Evolutionary conservation across 2,329 filamentous ascomycete genomes (phyloP), one percentile per base, ranked within the genome.

Genomic region (Pseudocercospora fuligena): DNA sequence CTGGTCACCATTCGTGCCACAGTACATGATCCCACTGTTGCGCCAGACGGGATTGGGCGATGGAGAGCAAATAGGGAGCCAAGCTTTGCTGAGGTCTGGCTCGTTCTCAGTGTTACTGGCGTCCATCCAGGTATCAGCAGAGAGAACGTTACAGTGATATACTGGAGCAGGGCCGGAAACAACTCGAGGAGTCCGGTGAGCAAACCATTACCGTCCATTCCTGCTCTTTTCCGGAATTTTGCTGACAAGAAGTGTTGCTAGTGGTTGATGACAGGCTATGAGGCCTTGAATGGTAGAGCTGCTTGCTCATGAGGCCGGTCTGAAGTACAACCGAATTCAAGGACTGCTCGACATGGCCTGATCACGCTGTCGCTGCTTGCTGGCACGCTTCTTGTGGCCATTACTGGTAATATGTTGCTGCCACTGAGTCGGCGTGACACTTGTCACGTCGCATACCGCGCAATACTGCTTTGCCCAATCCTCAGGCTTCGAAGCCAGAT

Each of bases 401-500:
- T 84, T 81, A 64, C 87, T 87, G 60, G 82, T 82, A 11, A 87
- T 74, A 75, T 90, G 88, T 40, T 82, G 75, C 21, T 80, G 76
- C 87, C 88, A 90, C 67, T 89, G 85, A 29, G 84, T 82, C 65
- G 86, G 82, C 0, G 83, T 86, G 40, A 85, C 82, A 65, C 85
- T 81, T 1, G 83, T 85, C 58, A 83, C 85, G 16, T 82, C 81
- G 75, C 95, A 99, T 0, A 89, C 71, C 2, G 92, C 88, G 74
- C 95, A 99, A 19, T 84, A 86, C 71, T 85, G 83, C 67, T 83
- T 82, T 27, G 82, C 75, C 78, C 83, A 86, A 1, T 81, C 74
- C 65, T 84, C 82, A 7, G 79, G 76, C 33, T 80, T 74, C 60
- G 82, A 74, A 14, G 79, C 72, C 23, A 82, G 62, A 70, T 83